Evolutionary conservation across 106 monocot genomes (phyloP), one percentile per base, ranked within the genome.

Genomic region (Cymbidium sinense): DNA sequence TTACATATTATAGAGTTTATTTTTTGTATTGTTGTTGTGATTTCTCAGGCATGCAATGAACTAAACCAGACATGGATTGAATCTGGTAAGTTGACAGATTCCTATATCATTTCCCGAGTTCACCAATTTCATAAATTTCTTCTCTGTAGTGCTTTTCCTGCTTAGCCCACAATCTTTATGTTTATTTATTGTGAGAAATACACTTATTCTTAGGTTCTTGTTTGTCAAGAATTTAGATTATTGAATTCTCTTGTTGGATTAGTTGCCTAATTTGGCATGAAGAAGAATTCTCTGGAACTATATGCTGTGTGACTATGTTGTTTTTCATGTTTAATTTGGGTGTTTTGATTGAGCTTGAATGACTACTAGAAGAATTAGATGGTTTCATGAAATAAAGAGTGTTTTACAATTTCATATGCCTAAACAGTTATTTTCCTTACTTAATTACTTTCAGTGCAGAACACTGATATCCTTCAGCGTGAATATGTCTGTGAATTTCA

Each of bases 41-140:
- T 77, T 85, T 34, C 77, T 85, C 89, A 94, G 96, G 96, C 96
- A 70, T 96, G 96, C 84, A 96, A 96, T 82, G 96, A 96, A 80
- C 84, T 96, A 74, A 85, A 88, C n/a, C 88, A 91, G 80, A 91
- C 93, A 64, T 96, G 96, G 96, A 93, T 96, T 86, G 96, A 96
- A 74, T 96, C 96, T 84, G 96, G 96, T 94, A 90, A 89, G 83
- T 43, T 39, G 61, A 58, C n/a, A 43, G 55, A 74, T 29, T 50
- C 78, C 31, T 50, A 27, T 21, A 74, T 76, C 13, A 74, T 44
- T 44, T 74, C 43, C 25, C 44, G 43, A 1, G 2, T 44, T 35
- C 36, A 5, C 33, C 33, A 67, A 67, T 31, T 33, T 67, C 31
- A 67, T 67, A 67, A 67, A 12, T 29, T 67, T 13, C 15, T 31